phyloP scores from a whole-genome alignment of 352 stramenopile species.

The Pilasporangium apinafurcum region DNA sequence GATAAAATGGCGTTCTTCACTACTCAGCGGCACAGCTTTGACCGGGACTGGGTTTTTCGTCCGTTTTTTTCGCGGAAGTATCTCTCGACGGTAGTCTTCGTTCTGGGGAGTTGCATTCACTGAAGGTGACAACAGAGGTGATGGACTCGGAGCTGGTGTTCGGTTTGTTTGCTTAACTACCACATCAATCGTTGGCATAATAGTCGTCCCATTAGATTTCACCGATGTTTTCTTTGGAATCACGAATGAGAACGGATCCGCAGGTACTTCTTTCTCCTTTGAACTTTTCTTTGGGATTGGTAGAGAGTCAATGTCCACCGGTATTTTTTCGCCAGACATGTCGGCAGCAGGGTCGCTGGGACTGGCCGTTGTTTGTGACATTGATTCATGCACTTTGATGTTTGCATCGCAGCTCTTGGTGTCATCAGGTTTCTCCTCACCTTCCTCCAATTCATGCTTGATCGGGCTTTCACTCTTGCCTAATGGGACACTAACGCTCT shows the following conservation, averaged over 20 bases:
- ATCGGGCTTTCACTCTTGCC: too few species aligned
- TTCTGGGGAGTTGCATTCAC: neutral
- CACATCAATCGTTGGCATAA: neutral
- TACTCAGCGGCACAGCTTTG: conserved; percentile 11
- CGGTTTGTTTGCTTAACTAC: conserved; percentile 1
- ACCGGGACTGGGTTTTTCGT: conserved; percentile 46
- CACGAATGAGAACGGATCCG: conserved; percentile 27
- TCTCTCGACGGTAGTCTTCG: neutral
- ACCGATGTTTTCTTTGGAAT: conserved; percentile 33
- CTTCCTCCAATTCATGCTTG: too few species aligned
- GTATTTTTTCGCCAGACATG: too few species aligned
- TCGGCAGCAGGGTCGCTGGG: too few species aligned
- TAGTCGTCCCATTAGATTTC: neutral
- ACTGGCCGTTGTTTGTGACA: too few species aligned
- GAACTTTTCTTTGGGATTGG: too few species aligned
- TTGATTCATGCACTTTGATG: too few species aligned
- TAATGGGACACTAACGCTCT: too few species aligned
- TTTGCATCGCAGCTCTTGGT: too few species aligned
- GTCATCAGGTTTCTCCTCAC: too few species aligned
- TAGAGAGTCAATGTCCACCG: too few species aligned
- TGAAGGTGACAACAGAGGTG: neutral
- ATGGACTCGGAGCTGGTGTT: conserved; percentile 4
- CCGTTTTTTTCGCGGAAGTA: conserved; percentile 2
- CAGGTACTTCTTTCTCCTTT: too few species aligned
- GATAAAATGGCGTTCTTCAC: conserved; percentile 39